These are phyloP conservation scores for Kalanchoe fedtschenkoi DNA, from an alignment of 164 flowering plant species.

Conservation along the genomic window DNA sequence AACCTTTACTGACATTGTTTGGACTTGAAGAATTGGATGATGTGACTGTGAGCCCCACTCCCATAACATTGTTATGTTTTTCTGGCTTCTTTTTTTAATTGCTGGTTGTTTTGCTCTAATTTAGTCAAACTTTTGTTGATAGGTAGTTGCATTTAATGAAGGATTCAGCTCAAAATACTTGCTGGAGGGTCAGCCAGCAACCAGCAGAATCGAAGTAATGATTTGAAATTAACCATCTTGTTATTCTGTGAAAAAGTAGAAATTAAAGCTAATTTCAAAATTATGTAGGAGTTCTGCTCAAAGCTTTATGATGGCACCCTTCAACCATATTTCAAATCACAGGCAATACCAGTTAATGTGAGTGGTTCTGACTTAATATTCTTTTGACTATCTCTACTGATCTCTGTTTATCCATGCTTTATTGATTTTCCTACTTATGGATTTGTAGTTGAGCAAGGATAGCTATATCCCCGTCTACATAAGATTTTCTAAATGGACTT, in stretches of 20 bases:
- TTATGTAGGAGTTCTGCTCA: constrained; percentile 61
- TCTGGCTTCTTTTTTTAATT: background rate
- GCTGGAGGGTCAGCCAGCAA: constrained; percentile 58
- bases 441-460: background rate
- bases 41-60: constrained; percentile 45
- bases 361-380: constrained; percentile 15
- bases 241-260: background rate
- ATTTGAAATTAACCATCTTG: constrained; percentile 6
- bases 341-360: constrained; percentile 69
- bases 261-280: constrained; percentile 11
- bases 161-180: constrained; percentile 53
- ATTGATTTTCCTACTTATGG: background rate
- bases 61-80: background rate
- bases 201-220: constrained; percentile 60
- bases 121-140: constrained; percentile 10
- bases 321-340: constrained; percentile 64
- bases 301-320: constrained; percentile 46
- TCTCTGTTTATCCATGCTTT: background rate
- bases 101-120: background rate
- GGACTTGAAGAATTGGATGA: constrained; percentile 74
- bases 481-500: too few relatives aligned
- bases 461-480: background rate
- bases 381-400: background rate
- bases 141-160: constrained; percentile 81
- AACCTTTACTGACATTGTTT: constrained; percentile 75